Conservation (phyloP, 805 yeast species). For the Teunomyces aglyptinius region DNA sequence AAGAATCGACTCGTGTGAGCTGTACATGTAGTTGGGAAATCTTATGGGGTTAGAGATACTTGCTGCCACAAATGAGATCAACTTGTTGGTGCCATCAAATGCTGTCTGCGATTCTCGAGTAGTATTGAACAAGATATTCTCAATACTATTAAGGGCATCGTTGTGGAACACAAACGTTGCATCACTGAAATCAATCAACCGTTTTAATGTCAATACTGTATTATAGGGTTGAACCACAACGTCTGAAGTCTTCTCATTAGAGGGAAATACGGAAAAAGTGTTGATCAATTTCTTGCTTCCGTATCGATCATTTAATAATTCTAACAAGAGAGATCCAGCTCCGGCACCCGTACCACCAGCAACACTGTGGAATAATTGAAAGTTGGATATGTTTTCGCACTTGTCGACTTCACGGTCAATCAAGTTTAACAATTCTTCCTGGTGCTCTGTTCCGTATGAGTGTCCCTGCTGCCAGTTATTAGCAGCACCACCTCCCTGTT, state of each 20-base stretch:
- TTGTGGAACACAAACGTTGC: constrained; percentile 89
- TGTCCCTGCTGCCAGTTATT: constrained; percentile 96
- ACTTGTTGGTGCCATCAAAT: constrained; percentile 75
- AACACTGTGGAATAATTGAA: constrained; percentile 87
- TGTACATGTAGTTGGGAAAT: constrained; percentile 89
- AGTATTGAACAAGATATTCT: constrained; percentile 38
- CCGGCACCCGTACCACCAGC: constrained; percentile 99
- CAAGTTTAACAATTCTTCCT: constrained; percentile 76
- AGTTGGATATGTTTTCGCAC: constrained; percentile 85
- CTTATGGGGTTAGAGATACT: constrained; percentile 83
- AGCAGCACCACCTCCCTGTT: constrained; percentile 92
- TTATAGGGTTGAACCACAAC: constrained; percentile 99
- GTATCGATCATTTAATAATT: constrained; percentile 74
- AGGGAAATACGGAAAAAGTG: constrained; percentile 86
- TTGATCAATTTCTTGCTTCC: constrained; percentile 75
- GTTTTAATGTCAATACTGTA: constrained; percentile 73
- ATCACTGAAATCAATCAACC: constrained; percentile 83
- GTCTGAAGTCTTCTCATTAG: constrained; percentile 73
- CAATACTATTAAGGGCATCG: constrained; percentile 73
- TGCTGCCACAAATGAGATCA: constrained; percentile 82
- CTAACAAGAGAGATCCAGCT: constrained; percentile 79
- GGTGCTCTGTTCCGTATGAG: constrained; percentile 62
- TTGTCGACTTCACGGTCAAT: constrained; percentile 88
- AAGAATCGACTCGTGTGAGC: constrained; percentile 75
- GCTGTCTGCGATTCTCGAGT: constrained; percentile 41